A percentile compares a stretch with the other conserved stretches of the same genome.
Evolutionary conservation across 768 basidiomycete genomes (phyloP).

Genomic region (Gymnopilus junonius): DNA sequence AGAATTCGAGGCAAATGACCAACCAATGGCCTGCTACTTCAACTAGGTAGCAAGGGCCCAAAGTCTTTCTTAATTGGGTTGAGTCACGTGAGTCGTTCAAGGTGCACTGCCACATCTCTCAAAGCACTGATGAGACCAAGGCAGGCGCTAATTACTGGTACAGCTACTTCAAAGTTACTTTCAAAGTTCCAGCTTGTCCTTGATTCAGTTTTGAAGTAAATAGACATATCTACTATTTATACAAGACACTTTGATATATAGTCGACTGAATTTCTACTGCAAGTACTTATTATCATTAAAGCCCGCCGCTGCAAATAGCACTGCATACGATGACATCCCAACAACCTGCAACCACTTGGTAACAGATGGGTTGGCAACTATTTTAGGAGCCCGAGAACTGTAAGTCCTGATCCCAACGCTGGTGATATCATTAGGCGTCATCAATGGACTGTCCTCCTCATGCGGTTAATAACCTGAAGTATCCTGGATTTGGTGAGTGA

Average conservation of each 20-base stretch:
- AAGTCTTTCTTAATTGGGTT: conserved; percentile 12
- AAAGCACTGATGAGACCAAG: neutral
- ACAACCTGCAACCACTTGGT: neutral
- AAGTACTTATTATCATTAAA: neutral
- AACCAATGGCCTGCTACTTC: conserved; percentile 9
- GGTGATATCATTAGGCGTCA: neutral
- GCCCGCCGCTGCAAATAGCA: neutral
- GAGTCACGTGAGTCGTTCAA: conserved; percentile 3
- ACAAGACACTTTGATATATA: neutral
- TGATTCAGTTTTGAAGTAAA: neutral
- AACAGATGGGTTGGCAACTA: neutral
- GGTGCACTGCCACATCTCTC: neutral
- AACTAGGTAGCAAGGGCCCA: conserved; percentile 1
- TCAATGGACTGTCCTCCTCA: neutral
- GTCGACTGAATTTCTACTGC: neutral
- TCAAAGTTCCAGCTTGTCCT: no score
- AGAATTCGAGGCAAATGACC: neutral
- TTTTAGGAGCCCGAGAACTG: neutral
- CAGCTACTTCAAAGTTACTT: no score
- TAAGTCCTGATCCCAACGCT: neutral
- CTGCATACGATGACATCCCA: neutral
- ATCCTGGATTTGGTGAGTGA: neutral
- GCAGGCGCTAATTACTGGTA: neutral
- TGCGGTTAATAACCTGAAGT: neutral
- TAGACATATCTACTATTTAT: no score